A percentile compares a stretch with the other conserved stretches of the same genome.
These are phyloP conservation scores for Cordyceps farinosa DNA, from an alignment of 2,329 filamentous ascomycete species.

Conservation along the genomic window DNA sequence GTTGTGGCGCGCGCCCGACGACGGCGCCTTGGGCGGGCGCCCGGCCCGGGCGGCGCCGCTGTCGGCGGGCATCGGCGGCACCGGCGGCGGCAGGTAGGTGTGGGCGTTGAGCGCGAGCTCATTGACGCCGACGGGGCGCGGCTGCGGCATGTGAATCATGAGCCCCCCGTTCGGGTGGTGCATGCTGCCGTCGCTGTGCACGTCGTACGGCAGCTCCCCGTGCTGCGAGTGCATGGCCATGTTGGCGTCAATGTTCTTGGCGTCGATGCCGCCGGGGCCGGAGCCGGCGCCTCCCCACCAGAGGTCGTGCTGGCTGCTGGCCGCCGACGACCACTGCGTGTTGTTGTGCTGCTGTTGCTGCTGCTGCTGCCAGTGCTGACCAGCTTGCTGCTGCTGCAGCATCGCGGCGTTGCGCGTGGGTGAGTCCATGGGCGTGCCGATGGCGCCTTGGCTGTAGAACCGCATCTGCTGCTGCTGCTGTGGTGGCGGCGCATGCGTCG, in stretches of 20 bases:
- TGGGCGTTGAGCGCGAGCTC: conserved; percentile 33
- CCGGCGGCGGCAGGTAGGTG: conserved; percentile 35
- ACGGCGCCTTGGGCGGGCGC: conserved; percentile 51
- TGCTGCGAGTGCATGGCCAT: conserved; percentile 24
- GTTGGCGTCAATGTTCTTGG: conserved; percentile 34
- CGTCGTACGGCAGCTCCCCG: conserved; percentile 18
- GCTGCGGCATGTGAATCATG: conserved; percentile 54
- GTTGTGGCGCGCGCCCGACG: conserved; percentile 42
- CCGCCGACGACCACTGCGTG: neutral
- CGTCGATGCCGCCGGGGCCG: conserved; percentile 26
- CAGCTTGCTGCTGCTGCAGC: conserved; percentile 21
- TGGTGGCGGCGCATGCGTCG: conserved; percentile 22
- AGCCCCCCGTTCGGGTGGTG: conserved; percentile 37
- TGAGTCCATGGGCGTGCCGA: conserved; percentile 38
- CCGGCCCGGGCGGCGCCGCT: conserved; percentile 25
- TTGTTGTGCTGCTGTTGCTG: conserved; percentile 17
- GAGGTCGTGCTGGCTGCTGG: conserved; percentile 21
- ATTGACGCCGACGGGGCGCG: conserved; percentile 35
- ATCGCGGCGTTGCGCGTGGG: conserved; percentile 31
- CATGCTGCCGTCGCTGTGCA: conserved; percentile 16
- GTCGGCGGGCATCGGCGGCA: conserved; percentile 24
- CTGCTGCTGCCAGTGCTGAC: conserved; percentile 22
- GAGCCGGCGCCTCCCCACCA: conserved; percentile 29
- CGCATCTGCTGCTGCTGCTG: conserved; percentile 23
- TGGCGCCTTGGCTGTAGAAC: conserved; percentile 31